Base-by-base conservation (phyloP, 2,329 filamentous ascomycete genomes). In the Shiraia bambusicola region DNA sequence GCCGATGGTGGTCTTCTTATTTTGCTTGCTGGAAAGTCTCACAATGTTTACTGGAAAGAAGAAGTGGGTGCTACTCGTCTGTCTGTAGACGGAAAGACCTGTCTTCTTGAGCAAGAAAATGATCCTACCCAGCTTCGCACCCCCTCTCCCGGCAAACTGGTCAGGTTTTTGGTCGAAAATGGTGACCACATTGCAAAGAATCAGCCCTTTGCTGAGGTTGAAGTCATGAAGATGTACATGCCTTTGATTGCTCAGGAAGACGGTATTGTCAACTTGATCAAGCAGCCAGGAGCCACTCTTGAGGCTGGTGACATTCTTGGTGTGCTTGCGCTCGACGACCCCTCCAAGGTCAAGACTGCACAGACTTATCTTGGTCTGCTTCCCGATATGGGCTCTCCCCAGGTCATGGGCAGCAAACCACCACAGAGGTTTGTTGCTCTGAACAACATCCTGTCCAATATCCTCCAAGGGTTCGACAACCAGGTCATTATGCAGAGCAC, bases 181-280 rank as follows among this genome's bases (percentile, higher is more conserved):
- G 93, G 93, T 47, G 81, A 90, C 57, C 93, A 98, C 69, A 83
- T 98, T 71, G 86, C 83, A 70, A 89, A 94, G 58, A 92, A 92
- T 42, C 88, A 97, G 71, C 78, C 92, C 25, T 98, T 90, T 65
- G 93, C 93, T 41, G 93, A 98, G 71, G 92, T 98, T 28, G 93
- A 98, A 74, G 93, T 98, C 72, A 98, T 98, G 93, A 98, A 98
- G 81, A 98, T 98, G 93, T 97, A 97, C 80, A 98, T 98, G 93
- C 93, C 93, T 63, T 79, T 98, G 40, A 81, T 98, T 48, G 88
- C 93, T 2, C 86, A 91, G 66, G 93, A 98, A 70, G 93, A 95
- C 60, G 93, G 93, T 76, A 81, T 95, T 40, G 92, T 98, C 42
- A 93, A 96, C 75, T 82, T 98, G 61, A 95, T 98, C 78, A 98